phyloP scores from a whole-genome alignment of 2,329 filamentous ascomycete species.

The Xylariaceae sp. region DNA sequence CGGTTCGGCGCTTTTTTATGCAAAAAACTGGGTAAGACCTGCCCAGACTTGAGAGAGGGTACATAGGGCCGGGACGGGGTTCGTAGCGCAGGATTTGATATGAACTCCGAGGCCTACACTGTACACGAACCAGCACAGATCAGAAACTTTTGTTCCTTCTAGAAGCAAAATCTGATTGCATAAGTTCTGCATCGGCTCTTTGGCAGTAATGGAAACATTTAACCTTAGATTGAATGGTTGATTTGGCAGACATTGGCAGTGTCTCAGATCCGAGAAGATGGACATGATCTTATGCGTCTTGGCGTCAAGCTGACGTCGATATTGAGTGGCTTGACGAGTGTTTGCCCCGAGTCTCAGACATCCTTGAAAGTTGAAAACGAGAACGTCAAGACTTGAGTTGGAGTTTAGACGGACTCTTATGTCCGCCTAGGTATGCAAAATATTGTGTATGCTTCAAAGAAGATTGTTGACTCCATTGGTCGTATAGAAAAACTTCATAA shows the following conservation, averaged over 20 bases:
- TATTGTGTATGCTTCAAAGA: not conserved
- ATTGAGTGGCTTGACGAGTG: not conserved
- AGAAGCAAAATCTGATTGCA: no score
- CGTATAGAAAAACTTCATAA: not conserved
- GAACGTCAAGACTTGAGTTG: not conserved
- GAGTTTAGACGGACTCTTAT: not conserved
- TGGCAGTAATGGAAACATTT: not conserved
- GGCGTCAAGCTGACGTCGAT: not conserved
- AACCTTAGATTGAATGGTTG: not conserved
- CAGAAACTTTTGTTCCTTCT: no score
- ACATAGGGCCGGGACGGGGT: no score
- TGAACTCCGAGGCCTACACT: no score
- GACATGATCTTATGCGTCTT: not conserved
- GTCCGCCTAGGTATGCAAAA: not conserved
- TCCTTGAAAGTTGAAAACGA: no score
- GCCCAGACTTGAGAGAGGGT: no score
- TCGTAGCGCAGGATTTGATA: no score
- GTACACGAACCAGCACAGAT: no score
- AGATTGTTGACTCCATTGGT: not conserved
- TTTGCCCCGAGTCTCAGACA: not conserved
- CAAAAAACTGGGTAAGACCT: no score
- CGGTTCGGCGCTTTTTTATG: no score
- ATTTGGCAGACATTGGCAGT: not conserved
- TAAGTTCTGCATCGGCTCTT: no score
- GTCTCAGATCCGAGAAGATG: not conserved